phyloP scores from a whole-genome alignment of 345 rosid genomes.

The Corchorus olitorius region DNA sequence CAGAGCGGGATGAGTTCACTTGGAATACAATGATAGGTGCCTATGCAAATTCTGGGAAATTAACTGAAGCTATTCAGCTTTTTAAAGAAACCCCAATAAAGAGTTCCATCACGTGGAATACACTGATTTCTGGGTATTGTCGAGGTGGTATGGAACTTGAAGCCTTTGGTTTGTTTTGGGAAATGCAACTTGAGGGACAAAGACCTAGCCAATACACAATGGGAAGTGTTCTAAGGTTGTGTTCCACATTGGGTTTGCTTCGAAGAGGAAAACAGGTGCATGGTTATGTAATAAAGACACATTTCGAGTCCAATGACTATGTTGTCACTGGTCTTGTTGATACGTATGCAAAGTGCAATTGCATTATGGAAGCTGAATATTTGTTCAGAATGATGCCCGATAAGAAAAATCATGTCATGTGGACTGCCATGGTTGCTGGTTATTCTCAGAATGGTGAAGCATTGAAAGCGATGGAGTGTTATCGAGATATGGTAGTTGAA shows the following conservation, averaged over 20 bases:
- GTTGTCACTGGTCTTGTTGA: conserved; percentile 81
- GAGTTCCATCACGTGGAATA: conserved; percentile 78
- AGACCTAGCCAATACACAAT: conserved; percentile 62
- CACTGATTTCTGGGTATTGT: conserved; percentile 78
- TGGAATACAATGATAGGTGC: conserved; percentile 90
- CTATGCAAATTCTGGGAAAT: conserved; percentile 65
- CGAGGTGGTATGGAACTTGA: conserved; percentile 48
- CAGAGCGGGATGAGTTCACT: conserved; percentile 61
- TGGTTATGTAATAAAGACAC: conserved; percentile 57
- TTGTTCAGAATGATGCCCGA: conserved; percentile 49
- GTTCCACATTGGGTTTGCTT: conserved; percentile 47
- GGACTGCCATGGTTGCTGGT: conserved; percentile 91
- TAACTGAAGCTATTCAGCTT: conserved; percentile 54
- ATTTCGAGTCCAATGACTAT: conserved; percentile 51
- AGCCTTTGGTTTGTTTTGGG: conserved; percentile 60
- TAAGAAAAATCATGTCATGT: conserved; percentile 56
- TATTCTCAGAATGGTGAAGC: conserved; percentile 64
- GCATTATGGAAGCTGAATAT: conserved; percentile 67
- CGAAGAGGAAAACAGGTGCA: conserved; percentile 72
- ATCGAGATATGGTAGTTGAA: conserved; percentile 53
- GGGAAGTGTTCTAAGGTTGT: conserved; percentile 70
- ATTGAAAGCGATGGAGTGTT: conserved; percentile 60
- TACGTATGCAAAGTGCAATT: conserved; percentile 73
- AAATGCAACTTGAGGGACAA: conserved; percentile 69
- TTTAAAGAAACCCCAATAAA: conserved; percentile 51